Evolutionary conservation across 352 stramenopile genomes (phyloP).

Genomic region (Phytophthora aleatoria): DNA sequence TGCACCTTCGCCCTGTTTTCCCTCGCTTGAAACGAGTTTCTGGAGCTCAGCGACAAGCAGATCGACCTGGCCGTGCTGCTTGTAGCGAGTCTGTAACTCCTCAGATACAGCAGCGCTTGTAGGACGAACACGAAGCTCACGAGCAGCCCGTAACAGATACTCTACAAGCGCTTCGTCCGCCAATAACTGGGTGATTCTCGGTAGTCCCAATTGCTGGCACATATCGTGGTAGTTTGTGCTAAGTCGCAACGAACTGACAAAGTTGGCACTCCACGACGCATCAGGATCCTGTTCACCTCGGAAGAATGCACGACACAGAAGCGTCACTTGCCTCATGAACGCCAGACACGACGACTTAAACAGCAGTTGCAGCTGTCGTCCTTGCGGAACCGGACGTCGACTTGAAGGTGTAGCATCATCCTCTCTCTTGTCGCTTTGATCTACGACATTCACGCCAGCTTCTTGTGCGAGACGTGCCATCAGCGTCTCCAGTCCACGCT

Average conservation of each 20-base stretch:
- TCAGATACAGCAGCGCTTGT: slow-evolving; percentile 52
- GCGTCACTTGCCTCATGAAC: slow-evolving; percentile 82
- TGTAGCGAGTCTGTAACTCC: slow-evolving; percentile 57
- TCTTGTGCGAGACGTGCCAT: slow-evolving; percentile 53
- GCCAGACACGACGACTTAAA: slow-evolving; percentile 77
- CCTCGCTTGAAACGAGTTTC: slow-evolving; percentile 17
- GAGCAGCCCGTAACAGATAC: slow-evolving; percentile 61
- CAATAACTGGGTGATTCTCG: slow-evolving; percentile 61
- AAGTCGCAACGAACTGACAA: slow-evolving; percentile 73
- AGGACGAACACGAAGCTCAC: slow-evolving; percentile 49
- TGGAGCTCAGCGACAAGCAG: slow-evolving; percentile 48
- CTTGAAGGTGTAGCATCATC: not conserved
- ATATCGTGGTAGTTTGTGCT: slow-evolving; percentile 80
- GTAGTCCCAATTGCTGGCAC: slow-evolving; percentile 75
- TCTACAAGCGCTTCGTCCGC: slow-evolving; percentile 49
- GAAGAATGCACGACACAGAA: slow-evolving; percentile 80
- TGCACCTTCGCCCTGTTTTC: slow-evolving; percentile 1
- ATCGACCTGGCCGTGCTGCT: slow-evolving; percentile 56
- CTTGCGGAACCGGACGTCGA: slow-evolving; percentile 36
- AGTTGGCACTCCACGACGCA: slow-evolving; percentile 77
- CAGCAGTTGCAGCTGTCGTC: slow-evolving; percentile 60
- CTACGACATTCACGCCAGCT: slow-evolving; percentile 46
- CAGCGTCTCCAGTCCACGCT: slow-evolving; percentile 52
- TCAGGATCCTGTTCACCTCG: slow-evolving; percentile 79
- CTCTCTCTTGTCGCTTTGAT: slow-evolving; percentile 8